phyloP scores from a whole-genome alignment of 192 early-diverging fungal genomes.

The Oehlia diaphana region DNA sequence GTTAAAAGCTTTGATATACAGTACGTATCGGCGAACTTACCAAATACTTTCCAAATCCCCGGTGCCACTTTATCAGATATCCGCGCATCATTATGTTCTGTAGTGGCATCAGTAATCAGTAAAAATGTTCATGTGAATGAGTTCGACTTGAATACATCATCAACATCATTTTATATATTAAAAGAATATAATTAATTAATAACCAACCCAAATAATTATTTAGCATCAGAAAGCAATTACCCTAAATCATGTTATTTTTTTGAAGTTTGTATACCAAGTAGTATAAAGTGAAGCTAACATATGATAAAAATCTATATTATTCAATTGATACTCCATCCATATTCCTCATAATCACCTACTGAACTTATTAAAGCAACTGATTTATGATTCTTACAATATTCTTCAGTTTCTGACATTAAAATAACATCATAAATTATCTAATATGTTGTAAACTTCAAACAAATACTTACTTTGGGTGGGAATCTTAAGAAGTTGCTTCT shows the following conservation, averaged over 20 bases:
- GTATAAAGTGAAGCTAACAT: constrained; percentile 72
- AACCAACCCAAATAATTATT: not conserved
- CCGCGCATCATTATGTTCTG: constrained; percentile 24
- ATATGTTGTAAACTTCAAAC: no score
- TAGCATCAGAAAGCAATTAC: constrained; percentile 29
- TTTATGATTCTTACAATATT: no score
- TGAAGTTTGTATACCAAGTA: constrained; percentile 78
- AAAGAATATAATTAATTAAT: constrained; percentile 1
- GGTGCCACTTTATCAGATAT: not conserved
- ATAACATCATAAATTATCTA: no score
- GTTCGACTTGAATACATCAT: constrained; percentile 6
- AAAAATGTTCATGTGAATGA: not conserved
- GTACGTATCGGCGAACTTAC: constrained; percentile 34
- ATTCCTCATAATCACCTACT: no score
- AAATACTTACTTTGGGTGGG: no score
- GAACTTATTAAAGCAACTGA: no score
- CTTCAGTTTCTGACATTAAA: no score
- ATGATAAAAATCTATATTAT: constrained; percentile 63
- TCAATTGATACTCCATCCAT: no score
- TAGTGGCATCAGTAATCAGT: no score
- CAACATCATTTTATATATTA: constrained; percentile 53
- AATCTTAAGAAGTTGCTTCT: no score
- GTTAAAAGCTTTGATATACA: not conserved
- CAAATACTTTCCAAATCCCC: constrained; percentile 49
- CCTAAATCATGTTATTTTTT: constrained; percentile 63